Evolutionary conservation across 2,329 filamentous ascomycete genomes (phyloP).

Genomic region (Aspergillus aculeatus): DNA sequence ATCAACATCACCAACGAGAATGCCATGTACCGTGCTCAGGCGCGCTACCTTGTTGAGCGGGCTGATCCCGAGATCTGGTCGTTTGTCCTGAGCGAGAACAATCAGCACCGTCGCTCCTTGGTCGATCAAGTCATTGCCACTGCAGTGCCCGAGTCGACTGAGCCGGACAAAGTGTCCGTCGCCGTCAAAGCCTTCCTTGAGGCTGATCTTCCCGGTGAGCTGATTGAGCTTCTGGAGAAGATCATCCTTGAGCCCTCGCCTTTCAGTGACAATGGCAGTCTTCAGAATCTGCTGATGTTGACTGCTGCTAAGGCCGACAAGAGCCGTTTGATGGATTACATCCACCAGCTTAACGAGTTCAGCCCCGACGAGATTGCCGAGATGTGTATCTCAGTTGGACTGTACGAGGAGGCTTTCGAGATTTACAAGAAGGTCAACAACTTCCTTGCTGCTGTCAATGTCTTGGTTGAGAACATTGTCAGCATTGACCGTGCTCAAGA

Average conservation of each 20-base stretch:
- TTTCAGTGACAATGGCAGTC: conserved; percentile 94
- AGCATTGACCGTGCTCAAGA: conserved; percentile 96
- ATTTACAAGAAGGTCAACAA: conserved; percentile 98
- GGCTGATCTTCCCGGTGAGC: conserved; percentile 84
- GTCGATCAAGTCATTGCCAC: conserved; percentile 96
- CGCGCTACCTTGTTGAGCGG: conserved; percentile 87
- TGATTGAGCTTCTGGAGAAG: conserved; percentile 98
- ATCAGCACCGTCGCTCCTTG: conserved; percentile 87
- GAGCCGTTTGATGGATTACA: conserved; percentile 90
- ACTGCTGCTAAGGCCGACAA: conserved; percentile 97
- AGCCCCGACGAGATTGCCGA: conserved; percentile 88
- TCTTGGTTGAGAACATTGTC: conserved; percentile 93
- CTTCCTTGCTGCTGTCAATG: conserved; percentile 80
- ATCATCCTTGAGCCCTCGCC: conserved; percentile 99
- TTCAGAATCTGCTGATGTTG: conserved; percentile 94
- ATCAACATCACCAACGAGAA: conserved; percentile 99
- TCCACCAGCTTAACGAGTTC: conserved; percentile 85
- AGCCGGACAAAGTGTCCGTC: conserved; percentile 91
- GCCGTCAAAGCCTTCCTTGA: conserved; percentile 91
- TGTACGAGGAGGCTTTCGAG: conserved; percentile 96
- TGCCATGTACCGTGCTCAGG: conserved; percentile 99
- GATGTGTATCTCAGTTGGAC: conserved; percentile 89
- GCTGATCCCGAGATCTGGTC: conserved; percentile 88
- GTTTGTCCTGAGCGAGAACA: conserved; percentile 93
- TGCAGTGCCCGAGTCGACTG: conserved; percentile 86